Base-by-base conservation (phyloP, 306 rosid species). In the Quercus alba region DNA sequence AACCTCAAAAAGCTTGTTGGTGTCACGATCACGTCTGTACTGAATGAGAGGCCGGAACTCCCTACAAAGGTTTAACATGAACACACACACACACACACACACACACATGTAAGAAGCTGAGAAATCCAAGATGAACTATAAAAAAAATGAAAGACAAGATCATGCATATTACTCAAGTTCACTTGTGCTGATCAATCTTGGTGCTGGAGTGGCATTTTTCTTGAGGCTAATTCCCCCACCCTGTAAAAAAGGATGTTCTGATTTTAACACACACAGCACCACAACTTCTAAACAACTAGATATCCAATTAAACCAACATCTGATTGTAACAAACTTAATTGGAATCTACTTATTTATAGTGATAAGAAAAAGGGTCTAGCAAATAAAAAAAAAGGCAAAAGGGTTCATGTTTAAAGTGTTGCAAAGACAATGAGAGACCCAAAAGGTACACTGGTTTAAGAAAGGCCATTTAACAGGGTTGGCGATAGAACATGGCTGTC, bases 31-130 rank as follows among this genome's bases (percentile, higher is more conserved):
- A 1, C 81, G 92, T 82, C 86, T 93, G 62, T 49, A 51, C 21
- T 86, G 92, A 66, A 96, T 93, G 71, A 96, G 93, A 82, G 99
- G 97, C 78, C 97, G 92, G 81, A 93, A 93, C 84, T 96, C 98
- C 70, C 99, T 96, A 78, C 58, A 81, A 57, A 56, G 72, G 23
- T 26, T 13, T 25, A 75, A 68, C 78, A 70, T 55, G 74, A 76
- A 67, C 21, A 80, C 72, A 67, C 58, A 30, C 63, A 59, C 57
- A 51, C 23, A 59, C 57, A 51, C 23, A 67, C 21, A 80, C 72
- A 67, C 58, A 30, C 63, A 59, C 57, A 51, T 21, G 23, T 78
- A 56, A 67, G 51, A 81, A 83, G 31, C 72, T 51, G 56, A 64
- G 20, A 49, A 71, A 67, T 21, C 1, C 5, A 3, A 18, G 54